These are phyloP conservation scores for Kazachstania viticola DNA, from an alignment of 805 yeast species.

Conservation along the genomic window DNA sequence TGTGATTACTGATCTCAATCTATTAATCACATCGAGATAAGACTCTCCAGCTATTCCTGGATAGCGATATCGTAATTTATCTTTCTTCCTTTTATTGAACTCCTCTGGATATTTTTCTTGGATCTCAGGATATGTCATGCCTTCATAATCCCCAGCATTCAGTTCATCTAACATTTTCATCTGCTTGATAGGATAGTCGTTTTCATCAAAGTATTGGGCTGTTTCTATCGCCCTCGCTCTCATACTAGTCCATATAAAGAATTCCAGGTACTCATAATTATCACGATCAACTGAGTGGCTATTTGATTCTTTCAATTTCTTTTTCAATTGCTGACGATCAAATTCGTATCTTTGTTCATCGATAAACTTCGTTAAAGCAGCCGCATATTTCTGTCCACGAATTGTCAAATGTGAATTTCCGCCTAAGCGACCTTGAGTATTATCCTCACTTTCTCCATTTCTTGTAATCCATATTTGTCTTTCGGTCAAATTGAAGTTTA, in stretches of 20 bases:
- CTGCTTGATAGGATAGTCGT: slow-evolving; percentile 63
- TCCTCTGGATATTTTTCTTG: slow-evolving; percentile 63
- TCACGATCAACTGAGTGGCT: slow-evolving; percentile 1
- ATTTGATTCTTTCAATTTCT: slow-evolving; percentile 22
- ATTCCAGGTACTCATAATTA: slow-evolving; percentile 19
- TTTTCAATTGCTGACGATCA: slow-evolving; percentile 39
- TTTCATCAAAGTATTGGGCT: slow-evolving; percentile 64
- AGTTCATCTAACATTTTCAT: slow-evolving; percentile 90
- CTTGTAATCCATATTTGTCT: slow-evolving; percentile 92
- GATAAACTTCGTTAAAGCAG: slow-evolving; percentile 65
- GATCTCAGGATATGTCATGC: slow-evolving; percentile 84
- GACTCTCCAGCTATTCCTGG: slow-evolving; percentile 98
- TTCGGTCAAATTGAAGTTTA: slow-evolving; percentile 79
- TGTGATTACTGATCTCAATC: slow-evolving; percentile 80
- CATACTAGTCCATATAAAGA: slow-evolving; percentile 92
- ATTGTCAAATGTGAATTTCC: slow-evolving; percentile 78
- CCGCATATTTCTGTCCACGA: slow-evolving; percentile 67
- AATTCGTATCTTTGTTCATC: slow-evolving; percentile 59
- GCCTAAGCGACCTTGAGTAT: slow-evolving; percentile 77
- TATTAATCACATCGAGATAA: slow-evolving; percentile 81
- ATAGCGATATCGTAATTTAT: slow-evolving; percentile 77
- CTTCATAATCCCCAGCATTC: slow-evolving; percentile 88
- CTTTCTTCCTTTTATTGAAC: slow-evolving; percentile 59
- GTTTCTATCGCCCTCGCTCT: slow-evolving; percentile 69
- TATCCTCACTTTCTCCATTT: slow-evolving; percentile 87